phyloP scores from a whole-genome alignment of 2,329 filamentous ascomycete genomes.

The Diaporthe vaccinii region DNA sequence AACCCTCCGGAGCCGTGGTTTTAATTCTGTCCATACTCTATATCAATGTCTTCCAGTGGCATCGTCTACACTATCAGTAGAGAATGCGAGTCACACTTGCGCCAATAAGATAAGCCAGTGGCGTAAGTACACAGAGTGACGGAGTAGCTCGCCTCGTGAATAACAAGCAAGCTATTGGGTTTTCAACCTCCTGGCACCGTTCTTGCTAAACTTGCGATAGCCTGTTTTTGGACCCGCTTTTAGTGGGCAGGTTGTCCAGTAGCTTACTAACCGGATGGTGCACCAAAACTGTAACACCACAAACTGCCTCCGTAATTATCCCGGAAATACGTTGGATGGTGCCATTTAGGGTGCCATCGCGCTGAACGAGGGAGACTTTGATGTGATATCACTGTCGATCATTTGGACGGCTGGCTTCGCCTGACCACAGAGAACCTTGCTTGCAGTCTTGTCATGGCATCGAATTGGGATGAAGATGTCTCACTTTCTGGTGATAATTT shows the following conservation, averaged over 20 bases:
- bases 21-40: not conserved
- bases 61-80: not conserved
- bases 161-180: not conserved
- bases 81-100: not conserved
- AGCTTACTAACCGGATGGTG: not conserved
- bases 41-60: not conserved
- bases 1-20: not conserved
- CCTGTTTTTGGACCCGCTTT: not conserved
- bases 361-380: conserved; percentile 18
- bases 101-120: not conserved
- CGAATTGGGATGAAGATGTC: not conserved
- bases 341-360: conserved; percentile 30
- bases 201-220: not conserved
- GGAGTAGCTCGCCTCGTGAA: not conserved
- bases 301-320: conserved; percentile 13
- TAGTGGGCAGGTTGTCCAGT: not conserved
- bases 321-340: conserved; percentile 30
- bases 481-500: not conserved
- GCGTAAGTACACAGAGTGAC: not conserved
- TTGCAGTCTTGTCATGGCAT: conserved; percentile 7
- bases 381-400: conserved; percentile 35
- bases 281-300: conserved; percentile 1
- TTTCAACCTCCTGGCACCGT: not conserved
- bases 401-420: not conserved
- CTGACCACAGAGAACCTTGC: conserved; percentile 5